Evolutionary conservation across 1,284 basidiomycete species (phyloP).

Genomic region (Golubevia pallescens): DNA sequence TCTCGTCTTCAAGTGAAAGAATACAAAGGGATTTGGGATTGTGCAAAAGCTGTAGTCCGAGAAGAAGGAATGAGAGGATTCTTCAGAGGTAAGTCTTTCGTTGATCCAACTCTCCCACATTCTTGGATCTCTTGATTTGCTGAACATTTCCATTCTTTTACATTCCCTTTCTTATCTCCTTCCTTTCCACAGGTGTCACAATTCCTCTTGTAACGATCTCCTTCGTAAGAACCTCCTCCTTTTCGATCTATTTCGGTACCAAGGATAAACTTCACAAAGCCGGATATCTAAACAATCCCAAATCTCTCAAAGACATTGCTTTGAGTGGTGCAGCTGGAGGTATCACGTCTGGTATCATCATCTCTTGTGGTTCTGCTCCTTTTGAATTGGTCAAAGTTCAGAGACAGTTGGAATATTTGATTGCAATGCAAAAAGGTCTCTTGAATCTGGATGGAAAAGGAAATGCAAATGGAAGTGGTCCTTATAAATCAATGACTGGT

Average conservation of each 20-base stretch:
- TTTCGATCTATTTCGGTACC: constrained; percentile 89
- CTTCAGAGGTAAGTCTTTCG: constrained; percentile 74
- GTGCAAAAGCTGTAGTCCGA: constrained; percentile 68
- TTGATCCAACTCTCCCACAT: neutral
- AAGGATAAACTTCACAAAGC: constrained; percentile 75
- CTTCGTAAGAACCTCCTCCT: constrained; percentile 88
- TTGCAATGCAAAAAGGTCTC: constrained; percentile 43
- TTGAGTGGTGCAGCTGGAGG: constrained; percentile 63
- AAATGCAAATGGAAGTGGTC: too few species aligned
- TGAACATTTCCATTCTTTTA: neutral
- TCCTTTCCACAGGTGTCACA: constrained; percentile 67
- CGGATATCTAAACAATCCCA: constrained; percentile 17
- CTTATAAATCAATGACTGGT: constrained; percentile 49
- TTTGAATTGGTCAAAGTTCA: constrained; percentile 94
- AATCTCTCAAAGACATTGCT: constrained; percentile 24
- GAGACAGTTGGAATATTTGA: constrained; percentile 58
- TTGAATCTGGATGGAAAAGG: neutral
- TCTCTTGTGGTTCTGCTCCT: constrained; percentile 66
- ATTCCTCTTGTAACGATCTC: constrained; percentile 95
- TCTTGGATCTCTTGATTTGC: neutral
- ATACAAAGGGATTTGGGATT: constrained; percentile 55
- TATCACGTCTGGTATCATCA: constrained; percentile 64
- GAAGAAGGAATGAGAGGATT: constrained; percentile 93
- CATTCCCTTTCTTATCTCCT: neutral
- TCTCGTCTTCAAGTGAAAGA: constrained; percentile 57